Evolutionary conservation across 2,329 filamentous ascomycete species (phyloP).

Genomic region (Colletotrichum sp.): DNA sequence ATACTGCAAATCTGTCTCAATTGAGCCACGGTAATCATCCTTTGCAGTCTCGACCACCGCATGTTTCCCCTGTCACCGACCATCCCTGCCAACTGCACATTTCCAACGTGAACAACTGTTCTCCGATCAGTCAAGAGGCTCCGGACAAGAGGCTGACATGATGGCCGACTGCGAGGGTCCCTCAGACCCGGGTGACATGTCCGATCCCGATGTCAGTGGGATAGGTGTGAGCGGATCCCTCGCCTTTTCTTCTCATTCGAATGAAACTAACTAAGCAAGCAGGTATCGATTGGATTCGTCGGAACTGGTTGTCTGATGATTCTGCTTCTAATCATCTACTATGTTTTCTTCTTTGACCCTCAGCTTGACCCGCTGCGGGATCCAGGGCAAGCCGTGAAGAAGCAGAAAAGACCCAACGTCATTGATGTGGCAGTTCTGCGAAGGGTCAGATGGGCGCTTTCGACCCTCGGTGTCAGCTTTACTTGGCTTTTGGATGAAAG

Average conservation of each 20-base stretch:
- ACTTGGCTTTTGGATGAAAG: rapidly evolving
- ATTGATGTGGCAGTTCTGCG: neutral
- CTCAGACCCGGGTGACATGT: neutral
- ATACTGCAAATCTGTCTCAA: too few species aligned
- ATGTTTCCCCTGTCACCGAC: too few species aligned
- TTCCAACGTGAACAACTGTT: too few species aligned
- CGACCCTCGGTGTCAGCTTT: neutral
- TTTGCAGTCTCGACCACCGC: too few species aligned
- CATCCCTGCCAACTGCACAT: too few species aligned
- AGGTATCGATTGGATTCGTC: neutral
- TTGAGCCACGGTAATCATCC: too few species aligned
- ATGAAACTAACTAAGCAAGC: rapidly evolving
- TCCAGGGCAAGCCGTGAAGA: neutral
- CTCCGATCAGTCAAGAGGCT: neutral
- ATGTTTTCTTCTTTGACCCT: neutral
- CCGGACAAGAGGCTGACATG: rapidly evolving
- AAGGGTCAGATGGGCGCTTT: neutral
- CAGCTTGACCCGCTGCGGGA: neutral
- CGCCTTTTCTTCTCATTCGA: rapidly evolving
- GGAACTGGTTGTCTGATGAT: neutral
- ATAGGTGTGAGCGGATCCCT: neutral
- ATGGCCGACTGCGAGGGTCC: rapidly evolving
- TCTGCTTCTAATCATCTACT: rapidly evolving
- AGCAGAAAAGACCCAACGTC: rapidly evolving
- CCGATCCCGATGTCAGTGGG: neutral